Percentiles rank a stretch among this genome's conserved stretches.
Evolutionary conservation across 140 eudicot genomes (phyloP).

Genomic region (Flaveria floridana): DNA sequence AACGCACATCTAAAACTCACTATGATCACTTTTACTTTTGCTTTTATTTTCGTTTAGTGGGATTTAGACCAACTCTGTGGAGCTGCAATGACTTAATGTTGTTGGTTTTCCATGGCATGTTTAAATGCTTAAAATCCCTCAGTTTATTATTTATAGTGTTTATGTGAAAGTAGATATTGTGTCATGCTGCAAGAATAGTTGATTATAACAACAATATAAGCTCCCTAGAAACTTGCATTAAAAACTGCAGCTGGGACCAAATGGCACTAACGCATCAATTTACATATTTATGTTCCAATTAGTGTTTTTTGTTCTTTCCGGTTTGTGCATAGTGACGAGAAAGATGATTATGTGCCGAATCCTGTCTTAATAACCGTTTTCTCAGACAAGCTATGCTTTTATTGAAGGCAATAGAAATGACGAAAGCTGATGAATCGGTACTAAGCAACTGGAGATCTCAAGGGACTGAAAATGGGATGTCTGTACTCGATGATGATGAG

Average conservation of each 20-base stretch:
- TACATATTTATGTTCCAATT: not conserved
- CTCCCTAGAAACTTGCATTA: not conserved
- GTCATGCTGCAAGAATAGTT: not conserved
- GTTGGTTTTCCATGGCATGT: not conserved
- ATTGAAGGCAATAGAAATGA: constrained; percentile 56
- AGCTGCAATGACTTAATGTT: not conserved
- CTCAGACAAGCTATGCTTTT: constrained; percentile 19
- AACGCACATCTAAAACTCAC: not conserved
- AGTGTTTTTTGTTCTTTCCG: constrained; percentile 2
- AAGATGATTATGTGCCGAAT: constrained; percentile 3
- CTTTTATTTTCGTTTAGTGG: not conserved
- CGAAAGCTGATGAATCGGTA: constrained; percentile 64
- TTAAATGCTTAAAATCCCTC: not conserved
- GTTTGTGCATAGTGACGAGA: not conserved
- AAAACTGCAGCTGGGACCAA: not conserved
- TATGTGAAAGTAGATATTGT: not conserved
- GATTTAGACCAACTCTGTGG: not conserved
- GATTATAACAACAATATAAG: not conserved
- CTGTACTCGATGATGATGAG: constrained; percentile 57
- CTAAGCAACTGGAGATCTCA: constrained; percentile 77
- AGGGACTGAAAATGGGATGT: constrained; percentile 46
- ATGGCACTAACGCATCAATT: not conserved
- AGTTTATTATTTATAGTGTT: not conserved
- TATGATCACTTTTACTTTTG: not conserved
- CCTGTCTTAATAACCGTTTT: not conserved